Conservation (phyloP, 495 filamentous ascomycete species). For the Daldinia caldariorum region DNA sequence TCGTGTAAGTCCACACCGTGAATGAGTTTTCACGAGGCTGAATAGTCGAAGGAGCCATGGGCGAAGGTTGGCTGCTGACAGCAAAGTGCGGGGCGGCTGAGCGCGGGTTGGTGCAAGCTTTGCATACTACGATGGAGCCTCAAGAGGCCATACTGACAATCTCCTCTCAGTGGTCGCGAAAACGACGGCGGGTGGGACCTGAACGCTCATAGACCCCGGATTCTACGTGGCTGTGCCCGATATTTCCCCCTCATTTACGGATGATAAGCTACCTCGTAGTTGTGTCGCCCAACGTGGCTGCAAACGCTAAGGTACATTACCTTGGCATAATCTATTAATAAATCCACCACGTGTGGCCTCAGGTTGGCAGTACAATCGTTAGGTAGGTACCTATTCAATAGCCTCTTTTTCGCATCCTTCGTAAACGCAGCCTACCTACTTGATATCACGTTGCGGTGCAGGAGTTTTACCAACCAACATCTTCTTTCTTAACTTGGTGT, state of each 20-base stretch:
- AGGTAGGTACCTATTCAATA: no score
- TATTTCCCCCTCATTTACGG: slow-evolving; percentile 16
- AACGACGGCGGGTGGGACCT: slow-evolving; percentile 1
- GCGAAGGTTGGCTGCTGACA: slow-evolving; percentile 29
- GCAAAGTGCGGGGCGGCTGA: slow-evolving; percentile 30
- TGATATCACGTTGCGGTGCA: neutral
- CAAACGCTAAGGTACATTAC: slow-evolving; percentile 20
- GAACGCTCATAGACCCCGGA: neutral
- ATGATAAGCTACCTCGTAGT: no score
- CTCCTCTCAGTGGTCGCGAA: slow-evolving; percentile 3
- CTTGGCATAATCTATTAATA: slow-evolving; percentile 35
- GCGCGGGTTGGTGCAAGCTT: slow-evolving; percentile 17
- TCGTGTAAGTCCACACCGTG: slow-evolving; percentile 9
- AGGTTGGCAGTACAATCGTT: no score
- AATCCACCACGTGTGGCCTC: slow-evolving; percentile 4
- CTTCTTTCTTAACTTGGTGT: neutral
- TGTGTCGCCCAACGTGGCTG: no score
- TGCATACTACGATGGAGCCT: slow-evolving; percentile 1
- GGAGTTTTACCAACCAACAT: neutral
- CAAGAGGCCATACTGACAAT: neutral
- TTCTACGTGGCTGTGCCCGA: slow-evolving; percentile 31
- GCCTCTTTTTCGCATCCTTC: neutral
- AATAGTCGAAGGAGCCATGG: slow-evolving; percentile 17
- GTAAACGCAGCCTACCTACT: neutral
- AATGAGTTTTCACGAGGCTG: slow-evolving; percentile 9